Evolutionary conservation across 2,329 filamentous ascomycete species (phyloP).

Genomic region (Diplodia seriata): DNA sequence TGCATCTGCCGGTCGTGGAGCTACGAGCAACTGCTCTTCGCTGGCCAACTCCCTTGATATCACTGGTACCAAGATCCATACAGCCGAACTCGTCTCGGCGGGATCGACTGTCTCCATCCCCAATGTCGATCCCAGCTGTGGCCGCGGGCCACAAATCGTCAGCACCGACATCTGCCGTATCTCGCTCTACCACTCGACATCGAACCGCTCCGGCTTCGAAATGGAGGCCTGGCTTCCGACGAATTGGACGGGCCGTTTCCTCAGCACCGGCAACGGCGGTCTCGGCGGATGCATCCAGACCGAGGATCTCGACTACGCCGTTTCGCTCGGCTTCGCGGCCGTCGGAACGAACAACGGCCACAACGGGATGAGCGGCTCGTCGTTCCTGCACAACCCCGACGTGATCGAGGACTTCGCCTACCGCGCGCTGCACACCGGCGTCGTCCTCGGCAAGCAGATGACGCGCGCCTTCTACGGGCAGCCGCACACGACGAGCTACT

Average conservation of each 20-base stretch:
- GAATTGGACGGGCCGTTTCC: constrained; percentile 50
- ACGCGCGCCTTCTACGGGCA: constrained; percentile 50
- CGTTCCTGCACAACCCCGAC: constrained; percentile 53
- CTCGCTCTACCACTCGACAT: constrained; percentile 52
- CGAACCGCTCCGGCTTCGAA: constrained; percentile 49
- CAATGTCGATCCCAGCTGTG: constrained; percentile 38
- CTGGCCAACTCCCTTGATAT: constrained; percentile 38
- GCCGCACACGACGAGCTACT: constrained; percentile 50
- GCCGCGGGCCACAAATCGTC: constrained; percentile 45
- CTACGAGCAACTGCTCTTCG: not conserved
- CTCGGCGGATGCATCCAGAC: constrained; percentile 50
- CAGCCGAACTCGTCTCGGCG: constrained; percentile 43
- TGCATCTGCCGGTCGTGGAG: too few relatives aligned
- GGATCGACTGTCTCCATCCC: constrained; percentile 39
- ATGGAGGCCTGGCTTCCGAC: constrained; percentile 56
- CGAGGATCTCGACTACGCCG: constrained; percentile 48
- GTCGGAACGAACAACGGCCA: constrained; percentile 54
- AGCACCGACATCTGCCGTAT: constrained; percentile 51
- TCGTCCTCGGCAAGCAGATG: constrained; percentile 51
- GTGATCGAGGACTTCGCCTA: constrained; percentile 58
- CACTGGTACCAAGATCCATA: constrained; percentile 37
- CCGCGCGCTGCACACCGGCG: constrained; percentile 52
- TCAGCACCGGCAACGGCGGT: constrained; percentile 52
- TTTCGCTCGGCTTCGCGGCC: constrained; percentile 48
- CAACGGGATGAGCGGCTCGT: constrained; percentile 52